Conservation (phyloP, 2,329 filamentous ascomycete species). For the Byssochlamys sp. region DNA sequence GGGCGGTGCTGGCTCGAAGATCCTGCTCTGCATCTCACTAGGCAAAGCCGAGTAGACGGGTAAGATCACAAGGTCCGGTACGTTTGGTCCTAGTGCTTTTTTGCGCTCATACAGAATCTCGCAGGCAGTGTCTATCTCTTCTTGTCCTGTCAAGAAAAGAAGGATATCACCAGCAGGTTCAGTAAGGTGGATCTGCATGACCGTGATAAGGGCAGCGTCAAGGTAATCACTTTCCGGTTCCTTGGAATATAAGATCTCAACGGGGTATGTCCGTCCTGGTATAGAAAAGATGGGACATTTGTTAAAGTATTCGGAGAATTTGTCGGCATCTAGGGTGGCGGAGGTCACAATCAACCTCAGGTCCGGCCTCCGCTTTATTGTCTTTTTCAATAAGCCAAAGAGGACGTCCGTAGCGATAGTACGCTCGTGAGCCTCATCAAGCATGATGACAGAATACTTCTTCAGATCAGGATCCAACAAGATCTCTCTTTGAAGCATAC, state of each 20-base stretch:
- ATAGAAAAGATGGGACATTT: constrained; percentile 94
- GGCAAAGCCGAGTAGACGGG: constrained; percentile 94
- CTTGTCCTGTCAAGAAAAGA: constrained; percentile 92
- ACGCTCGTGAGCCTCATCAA: constrained; percentile 95
- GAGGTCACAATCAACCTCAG: constrained; percentile 94
- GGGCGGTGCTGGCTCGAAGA: constrained; percentile 84
- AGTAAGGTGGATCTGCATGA: constrained; percentile 95
- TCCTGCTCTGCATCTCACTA: constrained; percentile 82
- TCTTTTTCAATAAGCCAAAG: constrained; percentile 90
- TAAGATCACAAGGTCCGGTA: constrained; percentile 83
- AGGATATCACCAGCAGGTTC: constrained; percentile 89
- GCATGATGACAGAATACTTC: constrained; percentile 91
- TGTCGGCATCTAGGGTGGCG: constrained; percentile 90
- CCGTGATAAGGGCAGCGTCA: constrained; percentile 84
- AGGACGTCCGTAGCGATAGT: constrained; percentile 93
- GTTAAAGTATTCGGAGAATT: constrained; percentile 94
- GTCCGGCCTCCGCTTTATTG: constrained; percentile 72
- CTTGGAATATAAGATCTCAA: constrained; percentile 88
- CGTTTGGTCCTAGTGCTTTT: constrained; percentile 82
- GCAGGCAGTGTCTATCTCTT: constrained; percentile 92
- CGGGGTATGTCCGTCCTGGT: constrained; percentile 85
- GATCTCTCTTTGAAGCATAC: constrained; percentile 93
- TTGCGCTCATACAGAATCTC: constrained; percentile 90
- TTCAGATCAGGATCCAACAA: constrained; percentile 80
- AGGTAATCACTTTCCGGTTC: constrained; percentile 95